These are phyloP conservation scores for Hymenoscyphus linearis DNA, from an alignment of 2,329 filamentous ascomycete genomes.

Conservation along the genomic window DNA sequence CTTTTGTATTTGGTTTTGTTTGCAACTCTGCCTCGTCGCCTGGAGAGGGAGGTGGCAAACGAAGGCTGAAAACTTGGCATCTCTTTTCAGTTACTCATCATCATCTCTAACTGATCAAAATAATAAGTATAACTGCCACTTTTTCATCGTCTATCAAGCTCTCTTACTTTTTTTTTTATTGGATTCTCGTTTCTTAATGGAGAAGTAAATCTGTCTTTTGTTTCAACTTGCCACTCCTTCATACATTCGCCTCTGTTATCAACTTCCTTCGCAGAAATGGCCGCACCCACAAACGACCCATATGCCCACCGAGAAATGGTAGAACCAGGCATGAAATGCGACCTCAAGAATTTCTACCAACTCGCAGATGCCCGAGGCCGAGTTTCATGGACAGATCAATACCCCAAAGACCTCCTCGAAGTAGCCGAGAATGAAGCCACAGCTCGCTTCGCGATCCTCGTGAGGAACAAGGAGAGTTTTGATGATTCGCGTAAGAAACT, in stretches of 20 bases:
- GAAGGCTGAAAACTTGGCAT: not conserved
- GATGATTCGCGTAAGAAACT: slow-evolving; percentile 57
- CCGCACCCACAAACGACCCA: not conserved
- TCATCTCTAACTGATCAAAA: not conserved
- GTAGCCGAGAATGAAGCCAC: slow-evolving; percentile 58
- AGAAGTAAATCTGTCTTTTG: too few relatives aligned
- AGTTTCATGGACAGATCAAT: slow-evolving; percentile 50
- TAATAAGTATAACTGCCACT: not conserved
- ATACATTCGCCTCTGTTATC: too few relatives aligned
- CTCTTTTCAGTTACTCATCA: not conserved
- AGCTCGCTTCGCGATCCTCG: slow-evolving; percentile 54
- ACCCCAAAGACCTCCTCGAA: slow-evolving; percentile 48
- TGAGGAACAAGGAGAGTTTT: slow-evolving; percentile 52
- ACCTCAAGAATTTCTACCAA: not conserved
- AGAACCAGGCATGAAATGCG: not conserved
- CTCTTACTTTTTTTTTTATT: too few relatives aligned
- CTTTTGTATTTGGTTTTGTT: not conserved
- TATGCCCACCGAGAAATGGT: not conserved
- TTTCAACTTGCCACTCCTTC: too few relatives aligned
- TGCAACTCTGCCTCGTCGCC: not conserved
- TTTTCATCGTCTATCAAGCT: not conserved
- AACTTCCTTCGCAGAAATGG: too few relatives aligned
- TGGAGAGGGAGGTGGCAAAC: not conserved
- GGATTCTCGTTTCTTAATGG: too few relatives aligned
- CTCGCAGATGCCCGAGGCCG: slow-evolving; percentile 34